phyloP scores from a whole-genome alignment of 208 protist genomes.

The Entamoeba histolytica region DNA sequence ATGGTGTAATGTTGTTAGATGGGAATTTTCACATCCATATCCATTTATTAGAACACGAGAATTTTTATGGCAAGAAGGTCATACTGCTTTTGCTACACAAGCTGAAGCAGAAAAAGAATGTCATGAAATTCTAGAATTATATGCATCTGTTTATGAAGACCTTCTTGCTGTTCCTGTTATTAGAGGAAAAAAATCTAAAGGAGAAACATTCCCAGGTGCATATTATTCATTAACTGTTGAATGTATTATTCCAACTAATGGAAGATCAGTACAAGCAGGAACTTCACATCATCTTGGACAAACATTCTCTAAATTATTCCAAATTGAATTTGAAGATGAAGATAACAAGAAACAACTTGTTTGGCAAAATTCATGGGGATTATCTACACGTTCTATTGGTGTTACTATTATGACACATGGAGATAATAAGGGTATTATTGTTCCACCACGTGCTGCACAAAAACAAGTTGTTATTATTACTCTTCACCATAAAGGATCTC shows the following conservation, averaged over 20 bases:
- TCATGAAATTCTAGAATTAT: constrained; percentile 14
- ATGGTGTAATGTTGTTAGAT: constrained; percentile 30
- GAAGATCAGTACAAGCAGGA: constrained; percentile 30
- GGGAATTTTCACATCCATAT: constrained; percentile 32
- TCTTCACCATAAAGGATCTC: not conserved
- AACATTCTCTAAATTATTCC: constrained; percentile 32
- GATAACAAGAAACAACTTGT: not conserved
- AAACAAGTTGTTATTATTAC: constrained; percentile 29
- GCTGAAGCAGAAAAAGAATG: constrained; percentile 21
- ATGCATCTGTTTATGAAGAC: constrained; percentile 14
- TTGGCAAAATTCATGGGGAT: constrained; percentile 35
- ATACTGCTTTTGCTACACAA: constrained; percentile 29
- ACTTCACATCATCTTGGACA: constrained; percentile 36
- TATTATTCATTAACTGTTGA: constrained; percentile 39
- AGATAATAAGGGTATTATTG: constrained; percentile 29
- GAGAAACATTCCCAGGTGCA: constrained; percentile 35
- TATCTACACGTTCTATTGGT: constrained; percentile 35
- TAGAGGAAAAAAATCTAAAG: constrained; percentile 17
- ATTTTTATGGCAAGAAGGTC: constrained; percentile 41
- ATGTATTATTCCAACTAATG: constrained; percentile 30
- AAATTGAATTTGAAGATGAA: constrained; percentile 29
- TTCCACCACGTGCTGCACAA: constrained; percentile 19
- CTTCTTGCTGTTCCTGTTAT: constrained; percentile 25
- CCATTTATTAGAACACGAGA: constrained; percentile 38
- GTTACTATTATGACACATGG: constrained; percentile 26